phyloP scores from a whole-genome alignment of 2,329 filamentous ascomycete genomes.

The Talaromyces atroroseus region DNA sequence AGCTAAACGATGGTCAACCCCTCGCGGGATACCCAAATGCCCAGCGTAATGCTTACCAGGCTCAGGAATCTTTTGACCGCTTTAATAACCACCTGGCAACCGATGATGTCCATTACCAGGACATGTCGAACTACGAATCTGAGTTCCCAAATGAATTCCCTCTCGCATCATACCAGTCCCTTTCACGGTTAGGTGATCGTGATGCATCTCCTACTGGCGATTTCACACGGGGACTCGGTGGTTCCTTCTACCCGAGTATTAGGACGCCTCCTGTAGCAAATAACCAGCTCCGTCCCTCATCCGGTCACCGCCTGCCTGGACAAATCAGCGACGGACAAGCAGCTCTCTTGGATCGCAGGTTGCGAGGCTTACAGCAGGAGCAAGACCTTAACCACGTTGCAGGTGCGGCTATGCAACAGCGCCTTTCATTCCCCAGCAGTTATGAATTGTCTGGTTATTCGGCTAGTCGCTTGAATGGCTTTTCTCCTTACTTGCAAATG shows the following conservation, averaged over 20 bases:
- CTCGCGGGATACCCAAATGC: slow-evolving; percentile 26
- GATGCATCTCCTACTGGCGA: slow-evolving; percentile 44
- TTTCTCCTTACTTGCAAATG: slow-evolving; percentile 35
- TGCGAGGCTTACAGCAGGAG: slow-evolving; percentile 44
- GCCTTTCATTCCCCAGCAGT: slow-evolving; percentile 25
- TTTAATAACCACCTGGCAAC: slow-evolving; percentile 35
- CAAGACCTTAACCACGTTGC: slow-evolving; percentile 29
- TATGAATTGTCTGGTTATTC: slow-evolving; percentile 32
- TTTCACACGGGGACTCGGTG: slow-evolving; percentile 39
- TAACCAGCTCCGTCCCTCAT: slow-evolving; percentile 39
- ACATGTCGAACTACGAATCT: slow-evolving; percentile 20
- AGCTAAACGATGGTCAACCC: slow-evolving; percentile 27
- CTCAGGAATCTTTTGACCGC: slow-evolving; percentile 41
- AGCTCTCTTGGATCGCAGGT: slow-evolving; percentile 44
- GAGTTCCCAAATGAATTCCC: slow-evolving; percentile 28
- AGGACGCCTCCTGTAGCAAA: slow-evolving; percentile 37
- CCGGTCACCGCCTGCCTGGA: slow-evolving; percentile 35
- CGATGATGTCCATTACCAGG: slow-evolving; percentile 27
- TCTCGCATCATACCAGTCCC: slow-evolving; percentile 30
- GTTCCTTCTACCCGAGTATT: slow-evolving; percentile 42
- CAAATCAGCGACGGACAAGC: slow-evolving; percentile 38
- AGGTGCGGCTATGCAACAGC: slow-evolving; percentile 24
- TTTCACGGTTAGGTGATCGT: slow-evolving; percentile 39
- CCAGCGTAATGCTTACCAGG: slow-evolving; percentile 27
- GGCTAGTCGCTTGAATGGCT: slow-evolving; percentile 26